Base-by-base conservation (phyloP, 2,329 filamentous ascomycete genomes). In the Trichoderma oligosporum region DNA sequence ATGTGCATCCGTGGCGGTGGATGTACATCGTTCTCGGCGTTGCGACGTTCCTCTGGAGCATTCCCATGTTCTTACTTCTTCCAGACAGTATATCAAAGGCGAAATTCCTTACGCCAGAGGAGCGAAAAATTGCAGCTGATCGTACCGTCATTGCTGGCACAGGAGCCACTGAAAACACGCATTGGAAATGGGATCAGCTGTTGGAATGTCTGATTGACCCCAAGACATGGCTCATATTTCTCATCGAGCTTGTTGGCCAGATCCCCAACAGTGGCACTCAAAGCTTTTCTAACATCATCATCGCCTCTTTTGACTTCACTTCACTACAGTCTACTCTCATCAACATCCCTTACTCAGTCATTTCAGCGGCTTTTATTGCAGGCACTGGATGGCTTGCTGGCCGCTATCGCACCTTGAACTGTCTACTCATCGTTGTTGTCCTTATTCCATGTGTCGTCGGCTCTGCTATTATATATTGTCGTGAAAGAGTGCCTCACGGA, bases 221-320 rank as follows among this genome's bases (percentile, higher is more conserved):
- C 3, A 84, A 85, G 66, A 82, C 81, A 0, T 86, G 81, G 82
- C 70, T 85, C 46, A 75, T 86, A 44, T 75, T 82, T 57, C 71
- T 70, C 2, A 76, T 86, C 20, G 74, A 78, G 20, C 60, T 85
- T 4, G 67, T 80, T 2, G 79, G 76, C 2, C 79, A 82, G 67
- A 84, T 86, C 22, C 82, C 83, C 38, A 86, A 85, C 60, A 82
- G 82, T 29, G 83, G 83, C 22, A 82, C 81, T 0, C 78, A 82
- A 62, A 81, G 77, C 62, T 84, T 85, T 47, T 78, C 78, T 38
- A 84, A 82, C 63, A 74, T 83, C 33, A 78, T 83, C 53, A 74
- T 83, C 65, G 74, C 71, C 44, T 81, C 78, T 4, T 83, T 84
- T 49, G 78, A 79, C 7, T 83, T 83, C 66, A 78, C 78, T 0